A percentile compares a stretch with the other conserved stretches of the same genome.
Evolutionary conservation across 2,329 filamentous ascomycete genomes (phyloP).

Genomic region (Cladosporium cucumerinum): DNA sequence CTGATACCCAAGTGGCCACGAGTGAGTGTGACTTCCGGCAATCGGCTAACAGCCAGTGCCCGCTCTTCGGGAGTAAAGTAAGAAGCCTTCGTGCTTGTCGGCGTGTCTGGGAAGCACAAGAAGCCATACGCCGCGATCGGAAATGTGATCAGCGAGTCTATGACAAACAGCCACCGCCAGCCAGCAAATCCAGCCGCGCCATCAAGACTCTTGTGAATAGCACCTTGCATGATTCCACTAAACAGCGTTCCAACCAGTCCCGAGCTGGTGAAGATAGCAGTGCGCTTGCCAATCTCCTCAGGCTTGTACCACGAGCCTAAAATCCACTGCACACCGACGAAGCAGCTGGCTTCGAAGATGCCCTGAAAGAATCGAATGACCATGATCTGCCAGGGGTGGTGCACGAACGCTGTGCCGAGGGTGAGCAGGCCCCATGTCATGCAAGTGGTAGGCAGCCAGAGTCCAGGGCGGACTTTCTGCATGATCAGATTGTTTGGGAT

Average conservation of each 20-base stretch:
- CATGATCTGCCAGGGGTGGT: slow-evolving; percentile 55
- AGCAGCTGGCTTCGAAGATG: slow-evolving; percentile 29
- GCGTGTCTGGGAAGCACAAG: slow-evolving; percentile 51
- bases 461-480: slow-evolving; percentile 60
- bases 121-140: slow-evolving; percentile 51
- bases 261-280: slow-evolving; percentile 17
- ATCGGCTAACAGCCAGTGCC: slow-evolving; percentile 23
- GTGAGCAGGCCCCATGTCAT: slow-evolving; percentile 64
- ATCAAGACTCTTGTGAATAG: slow-evolving; percentile 35
- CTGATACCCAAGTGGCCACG: slow-evolving; percentile 26
- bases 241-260: slow-evolving; percentile 4
- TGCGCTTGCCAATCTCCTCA: slow-evolving; percentile 20
- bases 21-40: slow-evolving; percentile 25
- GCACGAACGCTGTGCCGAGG: slow-evolving; percentile 48
- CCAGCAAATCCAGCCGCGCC: slow-evolving; percentile 39
- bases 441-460: slow-evolving; percentile 42
- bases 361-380: slow-evolving; percentile 53
- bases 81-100: slow-evolving; percentile 17
- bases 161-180: slow-evolving; percentile 52
- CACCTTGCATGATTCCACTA: slow-evolving; percentile 18
- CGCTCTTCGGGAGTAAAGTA: slow-evolving; percentile 23
- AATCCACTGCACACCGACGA: slow-evolving; percentile 30
- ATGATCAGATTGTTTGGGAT: slow-evolving; percentile 60
- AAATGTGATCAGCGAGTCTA: slow-evolving; percentile 55
- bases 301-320: slow-evolving; percentile 28